Evolutionary conservation across 129 eudicot species (phyloP), one percentile per base, ranked within the genome.

Genomic region (Flaveria sonorensis): DNA sequence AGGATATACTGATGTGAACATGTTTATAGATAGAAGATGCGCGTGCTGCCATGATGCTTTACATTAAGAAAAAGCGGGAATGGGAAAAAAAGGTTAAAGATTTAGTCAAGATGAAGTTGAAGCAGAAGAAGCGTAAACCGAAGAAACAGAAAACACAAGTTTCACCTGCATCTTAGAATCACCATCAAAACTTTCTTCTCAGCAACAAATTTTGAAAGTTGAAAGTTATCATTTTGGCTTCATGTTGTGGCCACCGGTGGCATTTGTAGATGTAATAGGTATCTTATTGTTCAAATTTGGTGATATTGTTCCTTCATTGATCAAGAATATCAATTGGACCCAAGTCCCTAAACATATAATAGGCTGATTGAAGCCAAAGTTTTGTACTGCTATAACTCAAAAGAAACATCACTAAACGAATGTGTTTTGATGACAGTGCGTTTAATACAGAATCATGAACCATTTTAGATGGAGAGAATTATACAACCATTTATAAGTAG

Each of bases 41-140:
- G 18, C 93, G 98, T n/a, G 96, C 98, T 47, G 98, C 98, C 10
- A 91, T 93, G 98, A 55, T 83, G 83, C 90, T 93, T 67, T 93
- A 93, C 77, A 85, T 88, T 83, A 93, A 84, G 81, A 84, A 84
- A 83, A 83, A 69, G 36, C 89, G 86, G 79, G 87, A 83, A 57
- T 93, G 98, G 98, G 98, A 93, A 79, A 86, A 59, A 70, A 84
- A 84, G 43, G 78, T 79, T 64, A 91, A 91, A 74, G 93, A 89
- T 84, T 71, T 77, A 24, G 71, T 52, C 1, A 88, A 87, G 73
- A 87, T 87, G 59, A 84, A 81, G 81, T 82, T 84, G 71, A 94
- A 91, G 71, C 96, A 86, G 82, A 94, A 89, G 82, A 86, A 87
- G 36, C 87, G 97, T 23, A 91, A 85, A 75, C 75, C 76, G 30